Conservation (phyloP, 768 basidiomycete genomes). For the Trichaptum fuscoviolaceum region DNA sequence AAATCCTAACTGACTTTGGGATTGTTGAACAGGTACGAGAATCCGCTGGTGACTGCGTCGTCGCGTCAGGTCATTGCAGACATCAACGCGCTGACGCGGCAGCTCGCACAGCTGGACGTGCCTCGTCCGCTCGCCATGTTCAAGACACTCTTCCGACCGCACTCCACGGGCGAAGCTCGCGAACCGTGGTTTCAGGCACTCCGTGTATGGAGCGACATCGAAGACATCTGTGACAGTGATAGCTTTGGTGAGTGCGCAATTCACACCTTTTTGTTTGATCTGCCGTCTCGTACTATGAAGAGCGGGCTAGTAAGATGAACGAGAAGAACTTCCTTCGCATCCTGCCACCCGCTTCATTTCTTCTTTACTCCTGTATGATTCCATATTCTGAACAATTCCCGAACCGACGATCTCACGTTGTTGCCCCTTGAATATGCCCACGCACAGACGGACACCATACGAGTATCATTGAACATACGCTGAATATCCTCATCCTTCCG, state of each 20-base stretch:
- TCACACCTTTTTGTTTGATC: not conserved
- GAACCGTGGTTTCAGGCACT: slow-evolving; percentile 56
- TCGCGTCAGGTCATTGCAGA: slow-evolving; percentile 69
- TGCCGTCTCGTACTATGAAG: not conserved
- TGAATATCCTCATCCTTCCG: slow-evolving; percentile 72
- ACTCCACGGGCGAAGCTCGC: slow-evolving; percentile 27
- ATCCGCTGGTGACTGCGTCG: slow-evolving; percentile 70
- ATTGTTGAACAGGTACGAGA: slow-evolving; percentile 55
- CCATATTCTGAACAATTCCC: not conserved
- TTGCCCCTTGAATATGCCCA: not conserved
- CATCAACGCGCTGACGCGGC: slow-evolving; percentile 57
- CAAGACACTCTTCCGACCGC: slow-evolving; percentile 47
- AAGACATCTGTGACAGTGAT: slow-evolving; percentile 72
- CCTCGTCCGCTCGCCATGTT: slow-evolving; percentile 64
- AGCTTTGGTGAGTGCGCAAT: slow-evolving; percentile 54
- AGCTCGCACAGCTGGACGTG: slow-evolving; percentile 56
- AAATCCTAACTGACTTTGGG: not conserved
- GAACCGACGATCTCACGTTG: not conserved
- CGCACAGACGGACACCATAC: slow-evolving; percentile 65
- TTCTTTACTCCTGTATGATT: not conserved
- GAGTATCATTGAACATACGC: slow-evolving; percentile 73
- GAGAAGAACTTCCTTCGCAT: not conserved
- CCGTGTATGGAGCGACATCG: slow-evolving; percentile 70
- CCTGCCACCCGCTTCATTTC: not conserved
- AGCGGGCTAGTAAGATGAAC: not conserved